These are phyloP conservation scores for Malassezia sympodialis DNA, from an alignment of 1,284 basidiomycete species.

Conservation along the genomic window DNA sequence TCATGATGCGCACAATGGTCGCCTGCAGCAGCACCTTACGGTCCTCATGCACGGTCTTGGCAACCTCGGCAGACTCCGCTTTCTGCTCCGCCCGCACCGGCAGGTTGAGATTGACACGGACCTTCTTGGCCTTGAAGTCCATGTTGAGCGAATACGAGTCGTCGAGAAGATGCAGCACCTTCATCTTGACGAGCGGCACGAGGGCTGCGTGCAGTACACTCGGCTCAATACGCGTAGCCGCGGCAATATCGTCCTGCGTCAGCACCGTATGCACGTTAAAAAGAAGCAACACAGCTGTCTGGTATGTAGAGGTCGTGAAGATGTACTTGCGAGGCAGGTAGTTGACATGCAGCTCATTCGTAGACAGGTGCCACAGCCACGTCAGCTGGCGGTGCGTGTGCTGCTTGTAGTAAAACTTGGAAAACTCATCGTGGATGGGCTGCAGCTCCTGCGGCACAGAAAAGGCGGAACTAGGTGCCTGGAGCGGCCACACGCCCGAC, in stretches of 20 bases:
- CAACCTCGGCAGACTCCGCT: conserved; percentile 76
- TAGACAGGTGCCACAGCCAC: conserved; percentile 95
- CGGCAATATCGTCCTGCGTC: conserved; percentile 66
- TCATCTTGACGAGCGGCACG: conserved; percentile 73
- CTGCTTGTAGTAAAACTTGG: conserved; percentile 84
- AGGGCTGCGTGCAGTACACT: conserved; percentile 76
- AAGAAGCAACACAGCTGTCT: conserved; percentile 85
- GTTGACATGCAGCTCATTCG: conserved; percentile 87
- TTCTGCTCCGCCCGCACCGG: conserved; percentile 91
- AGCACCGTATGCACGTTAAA: conserved; percentile 80
- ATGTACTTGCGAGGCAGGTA: conserved; percentile 91
- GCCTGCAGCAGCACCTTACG: conserved; percentile 94
- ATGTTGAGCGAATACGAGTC: conserved; percentile 55
- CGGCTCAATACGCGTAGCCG: conserved; percentile 73
- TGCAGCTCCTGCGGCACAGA: conserved; percentile 78
- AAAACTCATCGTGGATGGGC: conserved; percentile 80
- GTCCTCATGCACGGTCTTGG: conserved; percentile 94
- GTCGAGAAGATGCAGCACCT: conserved; percentile 68
- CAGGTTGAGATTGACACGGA: conserved; percentile 71
- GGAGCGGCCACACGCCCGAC: conserved; percentile 92
- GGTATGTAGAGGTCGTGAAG: conserved; percentile 86
- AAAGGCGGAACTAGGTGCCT: conserved; percentile 71
- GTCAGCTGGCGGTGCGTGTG: conserved; percentile 89
- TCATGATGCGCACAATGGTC: conserved; percentile 94
- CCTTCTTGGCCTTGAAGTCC: conserved; percentile 84